Evolutionary conservation across 2,329 filamentous ascomycete species (phyloP), one percentile per base, ranked within the genome.

Genomic region (Aspergillus ruber): DNA sequence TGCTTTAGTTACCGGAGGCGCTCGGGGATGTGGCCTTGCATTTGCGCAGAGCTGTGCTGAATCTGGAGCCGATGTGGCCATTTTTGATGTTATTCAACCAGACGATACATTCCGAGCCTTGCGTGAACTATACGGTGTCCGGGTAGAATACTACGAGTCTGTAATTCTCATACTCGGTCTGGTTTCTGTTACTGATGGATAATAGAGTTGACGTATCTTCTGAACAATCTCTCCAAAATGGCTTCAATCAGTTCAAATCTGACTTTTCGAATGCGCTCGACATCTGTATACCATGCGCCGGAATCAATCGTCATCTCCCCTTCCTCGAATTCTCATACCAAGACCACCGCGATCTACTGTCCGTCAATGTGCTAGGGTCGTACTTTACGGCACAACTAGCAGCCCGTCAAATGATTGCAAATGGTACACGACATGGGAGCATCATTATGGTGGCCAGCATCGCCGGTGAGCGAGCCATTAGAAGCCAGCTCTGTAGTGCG

Each of bases 371-470:
- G 33, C 60, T 69, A 32, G 74, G 73, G 0, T 59, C 71, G 2
- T 75, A 72, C 51, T 75, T 71, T 50, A 71, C 65, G 3, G 74
- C 76, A 0, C 73, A 78, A 53, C 54, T 74, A 7, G 75, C 74
- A 2, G 75, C 75, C 0, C 68, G 71, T 48, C 69, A 72, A 23
- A 79, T 80, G 72, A 75, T 79, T 27, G 64, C 67, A 1, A 79
- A 74, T 52, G 70, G 70, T 2, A 78, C 76, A 0, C 71, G 70
- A 46, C 69, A 69, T 45, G 76, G 77, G 0, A 77, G 75, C 48
- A 79, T 80, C 45, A 67, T 80, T 9, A 59, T 80, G 3, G 73
- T 80, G 0, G 76, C 76, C 0, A 77, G 75, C 45, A 79, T 80
- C 55, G 76, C 76, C 0, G 73, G 72, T 23, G 66, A 76, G 46